A percentile compares a stretch with the other conserved stretches of the same genome.
Evolutionary conservation across 805 yeast species (phyloP).

Genomic region (Maudiozyma barnettii): DNA sequence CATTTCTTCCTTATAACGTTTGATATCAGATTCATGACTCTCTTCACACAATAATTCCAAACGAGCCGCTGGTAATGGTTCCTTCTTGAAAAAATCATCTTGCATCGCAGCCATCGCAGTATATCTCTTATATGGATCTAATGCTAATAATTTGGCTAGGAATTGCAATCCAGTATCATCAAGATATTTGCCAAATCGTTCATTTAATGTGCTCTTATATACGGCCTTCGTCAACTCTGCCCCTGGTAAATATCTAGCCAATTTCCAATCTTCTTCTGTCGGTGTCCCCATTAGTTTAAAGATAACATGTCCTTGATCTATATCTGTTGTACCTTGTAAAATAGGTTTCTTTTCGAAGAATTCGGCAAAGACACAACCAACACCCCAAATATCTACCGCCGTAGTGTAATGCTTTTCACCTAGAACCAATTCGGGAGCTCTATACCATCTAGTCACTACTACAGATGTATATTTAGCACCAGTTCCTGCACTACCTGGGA

Average conservation of each 20-base stretch:
- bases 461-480: conserved; percentile 44
- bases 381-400: conserved; percentile 96
- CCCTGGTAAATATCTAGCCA: conserved; percentile 47
- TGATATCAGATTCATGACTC: conserved; percentile 80
- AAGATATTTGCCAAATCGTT: conserved; percentile 38
- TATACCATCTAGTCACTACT: conserved; percentile 95
- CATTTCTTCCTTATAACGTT: conserved; percentile 40
- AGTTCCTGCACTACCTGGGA: conserved; percentile 36
- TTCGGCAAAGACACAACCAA: conserved; percentile 93
- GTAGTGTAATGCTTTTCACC: conserved; percentile 85
- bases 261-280: conserved; percentile 48
- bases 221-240: conserved; percentile 31
- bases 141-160: conserved; percentile 48
- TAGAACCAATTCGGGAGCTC: conserved; percentile 87
- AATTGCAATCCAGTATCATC: conserved; percentile 40
- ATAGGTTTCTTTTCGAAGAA: conserved; percentile 75
- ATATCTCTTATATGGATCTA: conserved; percentile 64
- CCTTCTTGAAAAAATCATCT: conserved; percentile 56
- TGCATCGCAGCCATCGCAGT: conserved; percentile 73
- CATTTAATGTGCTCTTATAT: conserved; percentile 36
- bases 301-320: conserved; percentile 77
- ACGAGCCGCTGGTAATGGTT: conserved; percentile 55
- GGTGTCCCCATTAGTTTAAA: conserved; percentile 83
- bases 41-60: conserved; percentile 66
- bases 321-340: conserved; percentile 73